phyloP scores from a whole-genome alignment of 768 basidiomycete genomes.

The Lactarius trivialis region DNA sequence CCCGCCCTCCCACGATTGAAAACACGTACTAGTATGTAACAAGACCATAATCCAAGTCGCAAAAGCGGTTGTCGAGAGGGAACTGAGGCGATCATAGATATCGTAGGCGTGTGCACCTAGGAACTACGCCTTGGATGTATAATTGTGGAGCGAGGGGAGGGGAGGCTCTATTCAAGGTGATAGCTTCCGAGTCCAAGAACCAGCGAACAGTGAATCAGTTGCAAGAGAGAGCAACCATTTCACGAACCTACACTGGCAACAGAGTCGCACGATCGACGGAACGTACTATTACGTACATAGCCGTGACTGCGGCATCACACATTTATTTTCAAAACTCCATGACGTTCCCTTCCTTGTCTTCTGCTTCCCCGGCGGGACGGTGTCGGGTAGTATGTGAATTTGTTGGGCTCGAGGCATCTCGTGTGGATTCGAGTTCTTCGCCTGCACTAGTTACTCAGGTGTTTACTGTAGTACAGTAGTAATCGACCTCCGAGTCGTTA shows the following conservation, averaged over 20 bases:
- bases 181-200: constrained; percentile 74
- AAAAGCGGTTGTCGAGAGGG: constrained; percentile 44
- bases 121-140: constrained; percentile 83
- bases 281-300: too few species aligned
- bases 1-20: constrained; percentile 70
- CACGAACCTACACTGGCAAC: constrained; percentile 65
- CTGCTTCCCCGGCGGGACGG: too few species aligned
- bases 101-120: constrained; percentile 53
- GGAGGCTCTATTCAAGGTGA: constrained; percentile 91
- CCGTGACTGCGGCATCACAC: too few species aligned
- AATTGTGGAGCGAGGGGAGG: constrained; percentile 94
- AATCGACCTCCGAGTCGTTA: too few species aligned
- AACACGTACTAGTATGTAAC: constrained; percentile 54
- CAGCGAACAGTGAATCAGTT: constrained; percentile 26
- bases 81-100: constrained; percentile 35
- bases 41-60: constrained; percentile 37
- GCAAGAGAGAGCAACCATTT: neutral
- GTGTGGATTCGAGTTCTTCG: too few species aligned
- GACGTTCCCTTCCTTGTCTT: too few species aligned
- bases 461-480: too few species aligned
- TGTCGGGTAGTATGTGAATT: too few species aligned
- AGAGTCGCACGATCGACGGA: constrained; percentile 85
- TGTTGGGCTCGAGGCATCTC: too few species aligned
- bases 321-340: too few species aligned
- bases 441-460: too few species aligned